Conservation (phyloP, 2,329 filamentous ascomycete species). For the Neofusicoccum cordaticola region DNA sequence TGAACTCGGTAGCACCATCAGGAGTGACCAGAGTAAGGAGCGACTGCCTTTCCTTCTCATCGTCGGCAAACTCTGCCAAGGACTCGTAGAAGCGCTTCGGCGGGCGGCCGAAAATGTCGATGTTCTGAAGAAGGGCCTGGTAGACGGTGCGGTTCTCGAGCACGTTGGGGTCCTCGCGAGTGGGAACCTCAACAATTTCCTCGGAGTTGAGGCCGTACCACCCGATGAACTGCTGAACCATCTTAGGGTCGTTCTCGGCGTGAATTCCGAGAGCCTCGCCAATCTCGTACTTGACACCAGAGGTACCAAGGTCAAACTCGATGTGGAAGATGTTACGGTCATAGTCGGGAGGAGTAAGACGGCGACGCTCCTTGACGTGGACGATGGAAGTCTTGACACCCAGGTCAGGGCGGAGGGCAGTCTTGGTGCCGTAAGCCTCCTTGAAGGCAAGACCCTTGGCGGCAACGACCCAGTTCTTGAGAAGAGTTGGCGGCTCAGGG, state of each 20-base stretch:
- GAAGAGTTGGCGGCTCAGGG: conserved; percentile 60
- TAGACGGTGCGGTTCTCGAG: conserved; percentile 88
- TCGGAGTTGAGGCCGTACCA: conserved; percentile 82
- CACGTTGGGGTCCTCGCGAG: conserved; percentile 70
- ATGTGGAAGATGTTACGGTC: conserved; percentile 99
- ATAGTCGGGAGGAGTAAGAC: conserved; percentile 82
- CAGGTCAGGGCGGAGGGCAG: conserved; percentile 77
- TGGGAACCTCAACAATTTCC: conserved; percentile 86
- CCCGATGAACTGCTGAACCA: conserved; percentile 82
- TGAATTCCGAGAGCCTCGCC: conserved; percentile 96
- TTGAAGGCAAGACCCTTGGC: conserved; percentile 91
- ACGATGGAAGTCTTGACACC: conserved; percentile 82
- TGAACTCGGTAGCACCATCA: conserved; percentile 85
- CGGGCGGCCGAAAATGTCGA: conserved; percentile 95
- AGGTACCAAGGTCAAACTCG: conserved; percentile 90
- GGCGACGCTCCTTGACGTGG: conserved; percentile 90
- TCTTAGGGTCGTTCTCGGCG: conserved; percentile 79
- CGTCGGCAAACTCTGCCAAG: conserved; percentile 78
- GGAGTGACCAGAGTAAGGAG: conserved; percentile 73
- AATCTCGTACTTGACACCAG: conserved; percentile 92
- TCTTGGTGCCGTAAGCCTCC: conserved; percentile 79
- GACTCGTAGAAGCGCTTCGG: conserved; percentile 98
- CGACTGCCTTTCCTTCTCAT: conserved; percentile 77
- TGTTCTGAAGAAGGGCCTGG: conserved; percentile 85
- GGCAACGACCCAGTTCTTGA: conserved; percentile 76